Conservation (phyloP, 345 rosid genomes). For the Raphanus sativus region DNA sequence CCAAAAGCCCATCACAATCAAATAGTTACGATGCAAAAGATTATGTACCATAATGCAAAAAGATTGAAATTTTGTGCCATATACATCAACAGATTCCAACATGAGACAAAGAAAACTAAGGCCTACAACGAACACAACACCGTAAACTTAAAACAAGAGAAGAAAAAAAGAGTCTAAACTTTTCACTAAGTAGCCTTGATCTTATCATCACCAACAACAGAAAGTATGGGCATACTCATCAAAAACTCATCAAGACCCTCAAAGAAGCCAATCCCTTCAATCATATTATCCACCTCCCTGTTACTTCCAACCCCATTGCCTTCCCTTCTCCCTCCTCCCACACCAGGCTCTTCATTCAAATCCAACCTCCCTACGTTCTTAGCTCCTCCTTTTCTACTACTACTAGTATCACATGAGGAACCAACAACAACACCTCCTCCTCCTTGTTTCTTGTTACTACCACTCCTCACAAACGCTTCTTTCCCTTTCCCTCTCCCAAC, state of each 20-base stretch:
- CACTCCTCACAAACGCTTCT: slow-evolving; percentile 37
- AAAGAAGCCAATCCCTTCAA: slow-evolving; percentile 78
- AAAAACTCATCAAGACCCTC: slow-evolving; percentile 98
- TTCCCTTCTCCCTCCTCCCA: slow-evolving; percentile 39
- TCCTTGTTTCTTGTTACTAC: slow-evolving; percentile 38
- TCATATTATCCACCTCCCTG: slow-evolving; percentile 69
- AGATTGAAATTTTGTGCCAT: too few relatives aligned
- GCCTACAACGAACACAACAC: slow-evolving; percentile 29
- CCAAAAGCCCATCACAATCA: too few relatives aligned
- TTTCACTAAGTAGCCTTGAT: slow-evolving; percentile 68
- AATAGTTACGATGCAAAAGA: too few relatives aligned
- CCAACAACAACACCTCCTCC: slow-evolving; percentile 36
- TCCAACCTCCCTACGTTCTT: slow-evolving; percentile 79
- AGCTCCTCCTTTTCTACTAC: slow-evolving; percentile 51
- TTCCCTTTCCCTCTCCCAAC: slow-evolving; percentile 49
- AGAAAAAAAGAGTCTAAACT: slow-evolving; percentile 40
- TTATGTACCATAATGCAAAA: too few relatives aligned
- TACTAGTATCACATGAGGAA: slow-evolving; percentile 23
- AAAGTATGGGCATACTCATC: slow-evolving; percentile 86
- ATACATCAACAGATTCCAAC: slow-evolving; percentile 34
- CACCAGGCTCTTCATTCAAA: slow-evolving; percentile 78
- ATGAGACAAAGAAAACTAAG: slow-evolving; percentile 35
- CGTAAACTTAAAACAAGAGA: slow-evolving; percentile 15
- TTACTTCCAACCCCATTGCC: slow-evolving; percentile 49
- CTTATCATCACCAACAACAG: slow-evolving; percentile 78